Conservation (phyloP, 1,284 basidiomycete genomes). For the Melampsora americana region DNA sequence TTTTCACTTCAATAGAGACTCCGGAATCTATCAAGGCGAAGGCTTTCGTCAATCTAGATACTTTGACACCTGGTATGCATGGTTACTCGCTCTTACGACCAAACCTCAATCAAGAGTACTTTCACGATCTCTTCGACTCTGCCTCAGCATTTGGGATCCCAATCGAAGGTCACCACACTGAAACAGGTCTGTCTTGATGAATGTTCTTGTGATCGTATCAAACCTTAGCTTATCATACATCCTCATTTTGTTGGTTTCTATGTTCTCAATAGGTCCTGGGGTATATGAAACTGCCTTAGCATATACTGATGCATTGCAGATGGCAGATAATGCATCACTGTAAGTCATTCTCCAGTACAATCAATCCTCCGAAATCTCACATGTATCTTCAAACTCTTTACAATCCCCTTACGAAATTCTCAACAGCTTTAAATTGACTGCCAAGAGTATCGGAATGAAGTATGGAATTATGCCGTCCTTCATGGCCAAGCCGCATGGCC, state of each 20-base stretch:
- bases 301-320: slow-evolving; percentile 75
- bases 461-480: slow-evolving; percentile 86
- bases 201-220: slow-evolving; percentile 80
- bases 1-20: slow-evolving; percentile 63
- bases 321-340: slow-evolving; percentile 90
- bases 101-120: slow-evolving; percentile 76
- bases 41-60: slow-evolving; percentile 68
- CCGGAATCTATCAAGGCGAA: slow-evolving; percentile 72
- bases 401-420: not conserved
- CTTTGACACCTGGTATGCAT: slow-evolving; percentile 77
- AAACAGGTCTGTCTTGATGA: slow-evolving; percentile 37
- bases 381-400: not conserved
- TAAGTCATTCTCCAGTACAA: slow-evolving; percentile 3
- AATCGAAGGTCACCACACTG: slow-evolving; percentile 77
- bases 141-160: slow-evolving; percentile 70
- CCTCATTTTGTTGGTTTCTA: not conserved
- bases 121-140: slow-evolving; percentile 79
- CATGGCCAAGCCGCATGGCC: slow-evolving; percentile 76
- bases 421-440: slow-evolving; percentile 73
- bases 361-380: not conserved
- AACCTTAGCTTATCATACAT: slow-evolving; percentile 59
- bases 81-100: slow-evolving; percentile 54
- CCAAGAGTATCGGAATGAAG: slow-evolving; percentile 87
- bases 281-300: slow-evolving; percentile 92
- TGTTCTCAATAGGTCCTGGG: slow-evolving; percentile 53